A percentile compares a stretch with the other conserved stretches of the same genome.
phyloP scores from a whole-genome alignment of 1,284 basidiomycete genomes.

The Austroboletus olivaceoglutinosus region DNA sequence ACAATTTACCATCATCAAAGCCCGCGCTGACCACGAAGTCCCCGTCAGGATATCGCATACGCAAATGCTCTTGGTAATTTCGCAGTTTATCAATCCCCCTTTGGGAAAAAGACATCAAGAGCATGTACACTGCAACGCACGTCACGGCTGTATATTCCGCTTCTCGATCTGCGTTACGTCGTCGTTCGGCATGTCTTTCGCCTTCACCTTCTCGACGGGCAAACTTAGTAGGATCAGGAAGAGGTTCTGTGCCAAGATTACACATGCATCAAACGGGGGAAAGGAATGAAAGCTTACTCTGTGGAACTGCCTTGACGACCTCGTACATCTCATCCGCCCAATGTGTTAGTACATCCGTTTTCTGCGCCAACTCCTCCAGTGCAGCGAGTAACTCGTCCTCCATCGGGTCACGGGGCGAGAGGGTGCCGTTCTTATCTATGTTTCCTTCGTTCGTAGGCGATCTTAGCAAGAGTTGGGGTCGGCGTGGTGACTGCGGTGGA shows the following conservation, averaged over 20 bases:
- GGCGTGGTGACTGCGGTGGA: slow-evolving; percentile 50
- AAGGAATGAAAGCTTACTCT: slow-evolving; percentile 51
- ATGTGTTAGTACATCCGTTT: slow-evolving; percentile 89
- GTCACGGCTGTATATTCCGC: slow-evolving; percentile 80
- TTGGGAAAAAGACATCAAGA: slow-evolving; percentile 89
- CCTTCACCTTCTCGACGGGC: slow-evolving; percentile 67
- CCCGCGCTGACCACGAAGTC: slow-evolving; percentile 69
- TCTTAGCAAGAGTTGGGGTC: slow-evolving; percentile 45
- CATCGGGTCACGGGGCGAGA: slow-evolving; percentile 59
- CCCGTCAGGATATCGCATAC: slow-evolving; percentile 73
- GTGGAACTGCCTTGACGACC: slow-evolving; percentile 71
- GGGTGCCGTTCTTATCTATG: slow-evolving; percentile 17
- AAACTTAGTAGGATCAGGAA: slow-evolving; percentile 73
- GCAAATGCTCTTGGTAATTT: slow-evolving; percentile 70
- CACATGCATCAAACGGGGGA: slow-evolving; percentile 8
- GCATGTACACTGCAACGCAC: slow-evolving; percentile 88
- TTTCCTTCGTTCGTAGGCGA: slow-evolving; percentile 39
- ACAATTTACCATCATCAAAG: slow-evolving; percentile 66
- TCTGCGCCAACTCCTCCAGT: slow-evolving; percentile 91
- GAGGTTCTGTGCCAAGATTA: slow-evolving; percentile 50
- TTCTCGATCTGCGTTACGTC: slow-evolving; percentile 69
- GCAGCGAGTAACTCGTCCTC: slow-evolving; percentile 76
- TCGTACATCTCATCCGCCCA: slow-evolving; percentile 94
- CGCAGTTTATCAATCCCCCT: slow-evolving; percentile 81
- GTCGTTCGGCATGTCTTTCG: slow-evolving; percentile 60